Evolutionary conservation across 805 yeast genomes (phyloP).

Genomic region (Yamadazyma ubonensis): DNA sequence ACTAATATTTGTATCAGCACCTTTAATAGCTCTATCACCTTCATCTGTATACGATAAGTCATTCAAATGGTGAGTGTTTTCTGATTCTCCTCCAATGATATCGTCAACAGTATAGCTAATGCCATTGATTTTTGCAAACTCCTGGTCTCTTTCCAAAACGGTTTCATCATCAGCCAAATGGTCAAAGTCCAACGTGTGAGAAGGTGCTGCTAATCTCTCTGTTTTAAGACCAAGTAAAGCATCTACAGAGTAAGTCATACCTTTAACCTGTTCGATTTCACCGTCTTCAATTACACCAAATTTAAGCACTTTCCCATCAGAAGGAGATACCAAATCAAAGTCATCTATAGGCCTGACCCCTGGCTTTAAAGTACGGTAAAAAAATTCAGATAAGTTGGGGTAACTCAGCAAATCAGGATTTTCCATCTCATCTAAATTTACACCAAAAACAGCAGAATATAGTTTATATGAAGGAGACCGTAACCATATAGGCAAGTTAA

Average conservation of each 20-base stretch:
- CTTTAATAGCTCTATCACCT: slow-evolving; percentile 61
- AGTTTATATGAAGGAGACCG: slow-evolving; percentile 78
- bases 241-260: slow-evolving; percentile 87
- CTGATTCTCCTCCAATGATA: slow-evolving; percentile 57
- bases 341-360: slow-evolving; percentile 75
- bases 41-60: slow-evolving; percentile 54
- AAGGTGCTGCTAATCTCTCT: slow-evolving; percentile 52
- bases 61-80: slow-evolving; percentile 39
- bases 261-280: slow-evolving; percentile 94
- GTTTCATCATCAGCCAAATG: slow-evolving; percentile 40
- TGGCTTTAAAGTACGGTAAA: slow-evolving; percentile 76
- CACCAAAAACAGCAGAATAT: slow-evolving; percentile 82
- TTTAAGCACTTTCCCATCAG: slow-evolving; percentile 89
- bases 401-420: slow-evolving; percentile 76
- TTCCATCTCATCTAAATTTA: slow-evolving; percentile 81
- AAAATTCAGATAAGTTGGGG: slow-evolving; percentile 84
- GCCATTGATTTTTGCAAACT: slow-evolving; percentile 77
- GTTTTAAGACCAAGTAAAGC: slow-evolving; percentile 74
- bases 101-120: slow-evolving; percentile 70
- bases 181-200: slow-evolving; percentile 47
- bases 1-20: slow-evolving; percentile 26
- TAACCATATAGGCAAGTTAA: slow-evolving; percentile 83
- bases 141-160: slow-evolving; percentile 55
- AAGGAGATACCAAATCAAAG: slow-evolving; percentile 76
- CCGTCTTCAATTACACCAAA: slow-evolving; percentile 80